Base-by-base conservation (phyloP, 2,329 filamentous ascomycete species). In the Onygenales sp. region DNA sequence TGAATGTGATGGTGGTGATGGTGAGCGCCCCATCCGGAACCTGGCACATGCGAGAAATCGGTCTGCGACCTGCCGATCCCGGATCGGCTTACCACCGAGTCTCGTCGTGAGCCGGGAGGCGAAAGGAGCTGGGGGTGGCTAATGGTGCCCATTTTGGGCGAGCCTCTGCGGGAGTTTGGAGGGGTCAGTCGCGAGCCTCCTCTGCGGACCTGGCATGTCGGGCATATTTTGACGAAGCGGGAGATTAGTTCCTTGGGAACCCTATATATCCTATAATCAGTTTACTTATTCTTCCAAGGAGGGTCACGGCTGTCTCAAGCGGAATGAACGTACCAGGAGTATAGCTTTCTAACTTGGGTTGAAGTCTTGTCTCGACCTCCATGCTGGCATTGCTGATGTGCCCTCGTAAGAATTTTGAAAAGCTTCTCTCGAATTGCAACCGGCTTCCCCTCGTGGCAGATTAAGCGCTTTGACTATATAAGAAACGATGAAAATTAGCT, bases 311-410 rank as follows among this genome's bases (percentile, higher is more conserved):
- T 42, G 4, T 33, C 13, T 13, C 17, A 48, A 32, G 27, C 6
- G 32, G 21, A 44, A 36, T 51, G 36, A 31, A 51, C 68, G 34
- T 68, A 77, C 75, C 75, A 77, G 56, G 75, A 77, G 59, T 76
- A 77, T 45, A 73, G 68, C 44, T 72, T 69, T 51, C 75, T 68
- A 45, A 77, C 75, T 55, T 76, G 71, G 8, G 73, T 72, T n/a
- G 75, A 77, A 14, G 75, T 77, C 58, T 77, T 77, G 62, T 77
- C 75, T 50, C 75, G 68, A n/a, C 75, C 75, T 51, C 75, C 75
- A 60, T 77, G 75, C 52, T 76, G 72, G 43, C 74, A 77, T 61
- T 75, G 72, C 45, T 74, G 71, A 57, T 77, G 75, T 45, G 75
- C 74, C 48, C 67, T 72, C 42, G 73, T 77, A 50, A 77, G 65